phyloP scores from a whole-genome alignment of 2,329 filamentous ascomycete species.

The Trichoderma guizhouense region DNA sequence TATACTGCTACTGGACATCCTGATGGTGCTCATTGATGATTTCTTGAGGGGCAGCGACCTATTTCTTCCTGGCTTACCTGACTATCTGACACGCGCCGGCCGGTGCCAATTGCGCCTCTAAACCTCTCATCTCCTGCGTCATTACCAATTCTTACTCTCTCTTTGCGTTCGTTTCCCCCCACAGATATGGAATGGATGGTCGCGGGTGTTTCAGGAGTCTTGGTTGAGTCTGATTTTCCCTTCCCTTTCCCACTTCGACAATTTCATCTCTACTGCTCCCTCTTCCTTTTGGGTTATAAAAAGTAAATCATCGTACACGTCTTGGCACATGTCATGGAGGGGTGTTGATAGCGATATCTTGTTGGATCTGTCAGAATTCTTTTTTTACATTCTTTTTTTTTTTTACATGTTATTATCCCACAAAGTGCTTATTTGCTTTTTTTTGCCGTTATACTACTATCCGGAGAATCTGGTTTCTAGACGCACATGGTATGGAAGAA shows the following conservation, averaged over 20 bases:
- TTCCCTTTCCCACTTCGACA: background rate
- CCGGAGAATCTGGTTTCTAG: conserved; percentile 12
- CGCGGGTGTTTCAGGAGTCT: conserved; percentile 25
- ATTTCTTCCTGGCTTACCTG: background rate
- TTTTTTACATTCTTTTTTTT: conserved; percentile 3
- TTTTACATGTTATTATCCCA: background rate
- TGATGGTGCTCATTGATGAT: conserved; percentile 4
- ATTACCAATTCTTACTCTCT: conserved; percentile 10
- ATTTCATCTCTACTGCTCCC: background rate
- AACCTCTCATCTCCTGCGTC: background rate
- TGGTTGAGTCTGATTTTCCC: background rate
- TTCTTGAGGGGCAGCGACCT: background rate
- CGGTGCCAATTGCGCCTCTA: background rate
- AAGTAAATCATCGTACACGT: conserved; percentile 14
- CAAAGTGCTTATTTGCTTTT: background rate
- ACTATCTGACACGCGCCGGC: background rate
- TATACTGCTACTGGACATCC: conserved; percentile 3
- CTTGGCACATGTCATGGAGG: conserved; percentile 17
- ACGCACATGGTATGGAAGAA: conserved; percentile 6
- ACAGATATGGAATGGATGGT: conserved; percentile 15
- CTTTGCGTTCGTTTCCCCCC: conserved; percentile 14
- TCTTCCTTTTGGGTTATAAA: conserved; percentile 16
- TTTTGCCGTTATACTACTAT: background rate
- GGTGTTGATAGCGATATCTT: conserved; percentile 19
- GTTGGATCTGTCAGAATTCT: conserved; percentile 14